Evolutionary conservation across 192 early-diverging fungal genomes (phyloP).

Genomic region (Entomortierella parvispora): DNA sequence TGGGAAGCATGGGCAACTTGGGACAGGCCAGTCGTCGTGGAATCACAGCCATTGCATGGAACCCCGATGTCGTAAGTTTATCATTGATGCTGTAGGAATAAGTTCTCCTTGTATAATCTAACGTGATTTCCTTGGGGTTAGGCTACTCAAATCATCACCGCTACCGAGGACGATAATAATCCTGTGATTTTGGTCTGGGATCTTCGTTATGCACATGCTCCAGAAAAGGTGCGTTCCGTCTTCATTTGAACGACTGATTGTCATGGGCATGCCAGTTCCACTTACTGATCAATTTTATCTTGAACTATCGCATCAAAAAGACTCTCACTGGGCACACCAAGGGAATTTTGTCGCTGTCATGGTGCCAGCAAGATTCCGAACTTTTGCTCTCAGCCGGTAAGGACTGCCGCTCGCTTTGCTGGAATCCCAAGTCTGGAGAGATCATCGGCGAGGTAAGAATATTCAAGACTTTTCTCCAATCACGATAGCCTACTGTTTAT

Average conservation of each 20-base stretch:
- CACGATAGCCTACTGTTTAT: too few relatives aligned
- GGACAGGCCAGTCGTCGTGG: conserved; percentile 70
- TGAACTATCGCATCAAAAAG: too few relatives aligned
- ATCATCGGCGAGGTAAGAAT: conserved; percentile 80
- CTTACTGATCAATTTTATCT: too few relatives aligned
- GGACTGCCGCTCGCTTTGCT: conserved; percentile 93
- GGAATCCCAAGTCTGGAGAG: conserved; percentile 87
- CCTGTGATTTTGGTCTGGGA: conserved; percentile 95
- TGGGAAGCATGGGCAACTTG: conserved; percentile 56
- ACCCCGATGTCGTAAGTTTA: conserved; percentile 80
- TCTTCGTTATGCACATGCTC: conserved; percentile 93
- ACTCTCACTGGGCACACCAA: conserved; percentile 87
- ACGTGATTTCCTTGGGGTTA: conserved; percentile 40
- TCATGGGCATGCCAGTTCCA: too few relatives aligned
- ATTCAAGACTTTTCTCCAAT: too few relatives aligned
- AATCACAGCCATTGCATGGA: conserved; percentile 89
- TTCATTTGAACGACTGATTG: too few relatives aligned
- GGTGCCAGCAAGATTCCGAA: conserved; percentile 95
- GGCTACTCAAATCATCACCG: conserved; percentile 94
- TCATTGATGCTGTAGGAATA: too few relatives aligned
- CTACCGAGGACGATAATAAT: conserved; percentile 90
- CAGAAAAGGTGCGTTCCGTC: conserved; percentile 72
- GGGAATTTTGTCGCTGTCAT: conserved; percentile 91
- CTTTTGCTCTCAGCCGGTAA: conserved; percentile 94
- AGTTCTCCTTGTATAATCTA: too few relatives aligned